These are phyloP conservation scores for Vanderwaltozyma verrucispora DNA, from an alignment of 805 yeast genomes.

Conservation along the genomic window DNA sequence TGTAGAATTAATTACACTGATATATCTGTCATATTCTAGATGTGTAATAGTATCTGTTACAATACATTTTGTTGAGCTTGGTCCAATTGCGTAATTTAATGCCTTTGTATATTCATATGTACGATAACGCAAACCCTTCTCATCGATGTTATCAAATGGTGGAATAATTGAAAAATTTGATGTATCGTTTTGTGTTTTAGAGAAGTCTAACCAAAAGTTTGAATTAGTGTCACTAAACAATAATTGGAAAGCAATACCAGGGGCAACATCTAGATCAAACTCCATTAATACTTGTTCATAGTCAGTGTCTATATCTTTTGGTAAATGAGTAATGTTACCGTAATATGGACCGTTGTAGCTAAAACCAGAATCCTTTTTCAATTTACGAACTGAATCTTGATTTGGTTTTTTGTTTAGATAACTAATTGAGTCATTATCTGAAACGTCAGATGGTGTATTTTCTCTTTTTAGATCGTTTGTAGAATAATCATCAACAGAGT, in stretches of 20 bases:
- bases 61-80: constrained; percentile 78
- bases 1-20: constrained; percentile 53
- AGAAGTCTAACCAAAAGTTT: constrained; percentile 34
- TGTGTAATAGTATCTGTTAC: constrained; percentile 57
- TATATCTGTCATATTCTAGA: constrained; percentile 37
- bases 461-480: constrained; percentile 3
- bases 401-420: background rate
- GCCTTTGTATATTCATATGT: constrained; percentile 62
- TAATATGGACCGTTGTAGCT: constrained; percentile 55
- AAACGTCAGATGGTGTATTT: background rate
- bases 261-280: constrained; percentile 52
- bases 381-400: constrained; percentile 14
- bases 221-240: constrained; percentile 54
- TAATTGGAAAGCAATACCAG: constrained; percentile 62
- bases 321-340: constrained; percentile 48
- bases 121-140: constrained; percentile 34
- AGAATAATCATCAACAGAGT: constrained; percentile 35
- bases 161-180: constrained; percentile 29
- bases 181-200: constrained; percentile 28
- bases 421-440: background rate
- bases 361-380: constrained; percentile 32
- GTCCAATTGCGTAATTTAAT: constrained; percentile 76
- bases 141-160: constrained; percentile 24
- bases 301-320: constrained; percentile 33
- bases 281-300: constrained; percentile 46